A percentile compares a stretch with the other conserved stretches of the same genome.
Evolutionary conservation across 495 filamentous ascomycete species (phyloP).

Genomic region (Acidiella bohemica): DNA sequence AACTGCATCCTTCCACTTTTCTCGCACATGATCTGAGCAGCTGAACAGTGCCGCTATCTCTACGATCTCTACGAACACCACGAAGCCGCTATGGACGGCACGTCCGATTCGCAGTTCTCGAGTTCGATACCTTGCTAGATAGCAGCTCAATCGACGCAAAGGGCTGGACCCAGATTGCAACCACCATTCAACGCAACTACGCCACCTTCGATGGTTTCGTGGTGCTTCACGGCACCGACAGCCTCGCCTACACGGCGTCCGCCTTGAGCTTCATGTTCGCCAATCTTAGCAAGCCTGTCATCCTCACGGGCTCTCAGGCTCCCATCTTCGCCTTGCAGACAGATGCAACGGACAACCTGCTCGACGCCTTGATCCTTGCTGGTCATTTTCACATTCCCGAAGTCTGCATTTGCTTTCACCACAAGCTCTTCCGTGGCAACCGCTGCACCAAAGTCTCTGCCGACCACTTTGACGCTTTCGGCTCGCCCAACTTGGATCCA

Average conservation of each 20-base stretch:
- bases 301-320: conserved; percentile 83
- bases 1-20: conserved; percentile 22
- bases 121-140: conserved; percentile 79
- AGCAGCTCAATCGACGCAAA: conserved; percentile 81
- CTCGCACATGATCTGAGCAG: neutral
- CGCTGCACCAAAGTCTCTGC: conserved; percentile 81
- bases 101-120: conserved; percentile 65
- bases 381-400: conserved; percentile 95
- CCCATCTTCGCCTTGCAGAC: conserved; percentile 87
- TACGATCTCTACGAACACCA: conserved; percentile 62
- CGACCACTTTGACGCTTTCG: conserved; percentile 74
- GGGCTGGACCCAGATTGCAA: conserved; percentile 82
- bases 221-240: conserved; percentile 92
- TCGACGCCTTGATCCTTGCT: conserved; percentile 83
- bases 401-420: conserved; percentile 91
- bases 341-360: conserved; percentile 91
- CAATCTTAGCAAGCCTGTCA: conserved; percentile 81
- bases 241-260: conserved; percentile 79
- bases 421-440: conserved; percentile 85
- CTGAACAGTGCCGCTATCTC: conserved; percentile 14
- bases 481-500: conserved; percentile 68
- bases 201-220: conserved; percentile 88
- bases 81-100: conserved; percentile 66
- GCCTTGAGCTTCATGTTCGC: conserved; percentile 91
- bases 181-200: conserved; percentile 59